Evolutionary conservation across 2,329 filamentous ascomycete genomes (phyloP).

Genomic region (Hymenoscyphus albidus): DNA sequence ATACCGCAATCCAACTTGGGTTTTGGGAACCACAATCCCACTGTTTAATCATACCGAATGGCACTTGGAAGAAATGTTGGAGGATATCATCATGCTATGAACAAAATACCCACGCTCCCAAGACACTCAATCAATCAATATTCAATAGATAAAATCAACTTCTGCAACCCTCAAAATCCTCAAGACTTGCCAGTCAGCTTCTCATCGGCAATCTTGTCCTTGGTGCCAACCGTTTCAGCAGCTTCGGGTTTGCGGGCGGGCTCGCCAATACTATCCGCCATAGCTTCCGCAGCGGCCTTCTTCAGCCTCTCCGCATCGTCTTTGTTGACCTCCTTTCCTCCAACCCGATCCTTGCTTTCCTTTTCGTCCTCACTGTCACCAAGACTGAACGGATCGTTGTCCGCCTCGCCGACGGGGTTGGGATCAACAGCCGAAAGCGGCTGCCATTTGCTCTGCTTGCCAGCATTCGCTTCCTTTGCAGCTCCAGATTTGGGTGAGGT

Average conservation of each 20-base stretch:
- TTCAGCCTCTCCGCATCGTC: conserved; percentile 57
- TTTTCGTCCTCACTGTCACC: conserved; percentile 94
- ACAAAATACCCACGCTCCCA: not conserved
- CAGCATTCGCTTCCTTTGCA: conserved; percentile 50
- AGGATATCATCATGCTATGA: conserved; percentile 16
- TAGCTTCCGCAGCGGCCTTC: conserved; percentile 54
- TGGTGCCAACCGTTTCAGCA: conserved; percentile 31
- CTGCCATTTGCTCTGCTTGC: conserved; percentile 93
- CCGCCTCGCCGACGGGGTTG: conserved; percentile 74
- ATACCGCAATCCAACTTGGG: too few species aligned
- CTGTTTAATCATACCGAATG: too few species aligned
- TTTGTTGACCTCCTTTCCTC: conserved; percentile 51
- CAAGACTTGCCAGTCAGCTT: conserved; percentile 27
- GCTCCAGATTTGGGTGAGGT: conserved; percentile 51
- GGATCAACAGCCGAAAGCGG: conserved; percentile 83
- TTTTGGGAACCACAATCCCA: too few species aligned
- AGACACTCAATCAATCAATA: conserved; percentile 1
- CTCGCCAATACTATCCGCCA: conserved; percentile 39
- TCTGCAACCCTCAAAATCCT: not conserved
- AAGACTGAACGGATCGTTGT: conserved; percentile 94
- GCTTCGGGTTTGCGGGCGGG: conserved; percentile 30
- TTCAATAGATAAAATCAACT: not conserved
- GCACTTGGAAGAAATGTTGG: not conserved
- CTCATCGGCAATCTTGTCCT: conserved; percentile 33
- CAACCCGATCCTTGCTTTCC: conserved; percentile 57